Evolutionary conservation across 2,329 filamentous ascomycete species (phyloP).

Genomic region (Verticillium albo-atrum): DNA sequence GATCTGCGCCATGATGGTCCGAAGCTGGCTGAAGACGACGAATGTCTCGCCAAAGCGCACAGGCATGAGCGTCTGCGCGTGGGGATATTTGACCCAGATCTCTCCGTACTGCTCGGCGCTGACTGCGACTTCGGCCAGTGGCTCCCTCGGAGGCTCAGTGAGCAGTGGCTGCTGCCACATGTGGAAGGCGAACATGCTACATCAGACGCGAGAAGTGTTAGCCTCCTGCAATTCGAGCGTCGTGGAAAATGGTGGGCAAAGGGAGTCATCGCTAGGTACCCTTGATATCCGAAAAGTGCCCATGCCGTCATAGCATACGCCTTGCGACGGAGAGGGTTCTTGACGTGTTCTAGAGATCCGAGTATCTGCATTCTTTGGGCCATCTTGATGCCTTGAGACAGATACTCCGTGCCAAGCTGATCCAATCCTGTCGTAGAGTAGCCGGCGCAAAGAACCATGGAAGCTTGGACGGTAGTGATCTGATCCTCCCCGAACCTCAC

Average conservation of each 20-base stretch:
- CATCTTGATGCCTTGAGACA: background rate
- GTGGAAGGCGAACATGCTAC: background rate
- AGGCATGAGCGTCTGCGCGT: constrained; percentile 13
- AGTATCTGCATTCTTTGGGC: background rate
- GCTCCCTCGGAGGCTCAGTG: constrained; percentile 19
- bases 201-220: background rate
- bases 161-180: constrained; percentile 18
- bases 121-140: constrained; percentile 21
- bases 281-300: constrained; percentile 29
- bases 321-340: background rate
- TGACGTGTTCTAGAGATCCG: background rate
- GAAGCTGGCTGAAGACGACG: constrained; percentile 19
- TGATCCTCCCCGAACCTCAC: background rate
- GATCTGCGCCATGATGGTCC: constrained; percentile 27
- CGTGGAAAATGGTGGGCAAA: no score
- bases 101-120: constrained; percentile 26
- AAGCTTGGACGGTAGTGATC: constrained; percentile 25
- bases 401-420: background rate
- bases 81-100: constrained; percentile 29
- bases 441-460: constrained; percentile 22
- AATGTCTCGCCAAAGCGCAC: constrained; percentile 22
- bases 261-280: background rate
- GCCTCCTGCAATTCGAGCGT: background rate
- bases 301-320: constrained; percentile 24
- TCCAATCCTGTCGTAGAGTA: constrained; percentile 5